Evolutionary conservation across 257 asterid genomes (phyloP).

Genomic region (Nicotiana attenuata): DNA sequence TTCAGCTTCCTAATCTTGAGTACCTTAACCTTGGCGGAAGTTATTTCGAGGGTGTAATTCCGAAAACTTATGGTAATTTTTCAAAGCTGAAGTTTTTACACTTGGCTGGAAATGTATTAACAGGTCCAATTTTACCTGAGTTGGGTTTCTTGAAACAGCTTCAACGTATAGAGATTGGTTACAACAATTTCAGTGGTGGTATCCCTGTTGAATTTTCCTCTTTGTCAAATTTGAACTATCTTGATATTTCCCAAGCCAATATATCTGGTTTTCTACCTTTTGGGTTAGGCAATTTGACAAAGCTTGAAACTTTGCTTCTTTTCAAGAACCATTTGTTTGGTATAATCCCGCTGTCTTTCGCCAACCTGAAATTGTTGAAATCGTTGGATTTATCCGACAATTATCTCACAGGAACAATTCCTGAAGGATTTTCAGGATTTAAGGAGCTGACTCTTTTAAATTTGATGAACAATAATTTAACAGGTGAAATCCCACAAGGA

Average conservation of each 20-base stretch:
- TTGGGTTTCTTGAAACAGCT: constrained; percentile 44
- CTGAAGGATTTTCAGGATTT: constrained; percentile 35
- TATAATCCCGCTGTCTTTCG: constrained; percentile 46
- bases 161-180: constrained; percentile 69
- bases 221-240: constrained; percentile 41
- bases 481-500: constrained; percentile 67
- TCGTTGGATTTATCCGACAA: constrained; percentile 71
- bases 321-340: constrained; percentile 58
- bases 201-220: constrained; percentile 42
- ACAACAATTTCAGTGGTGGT: constrained; percentile 47
- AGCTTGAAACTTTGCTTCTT: constrained; percentile 45
- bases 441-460: constrained; percentile 35
- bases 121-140: constrained; percentile 56
- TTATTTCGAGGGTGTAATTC: constrained; percentile 69
- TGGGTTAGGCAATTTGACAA: constrained; percentile 38
- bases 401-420: constrained; percentile 60
- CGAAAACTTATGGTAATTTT: constrained; percentile 48
- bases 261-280: constrained; percentile 63
- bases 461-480: constrained; percentile 59
- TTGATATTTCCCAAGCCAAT: constrained; percentile 63
- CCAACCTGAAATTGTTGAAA: constrained; percentile 31
- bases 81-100: constrained; percentile 37
- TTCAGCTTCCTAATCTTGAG: constrained; percentile 50
- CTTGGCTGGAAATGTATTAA: constrained; percentile 63
- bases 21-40: constrained; percentile 83